Evolutionary conservation across 163 green algal species (phyloP).

Genomic region (Coccomyxa subellipsoidea): DNA sequence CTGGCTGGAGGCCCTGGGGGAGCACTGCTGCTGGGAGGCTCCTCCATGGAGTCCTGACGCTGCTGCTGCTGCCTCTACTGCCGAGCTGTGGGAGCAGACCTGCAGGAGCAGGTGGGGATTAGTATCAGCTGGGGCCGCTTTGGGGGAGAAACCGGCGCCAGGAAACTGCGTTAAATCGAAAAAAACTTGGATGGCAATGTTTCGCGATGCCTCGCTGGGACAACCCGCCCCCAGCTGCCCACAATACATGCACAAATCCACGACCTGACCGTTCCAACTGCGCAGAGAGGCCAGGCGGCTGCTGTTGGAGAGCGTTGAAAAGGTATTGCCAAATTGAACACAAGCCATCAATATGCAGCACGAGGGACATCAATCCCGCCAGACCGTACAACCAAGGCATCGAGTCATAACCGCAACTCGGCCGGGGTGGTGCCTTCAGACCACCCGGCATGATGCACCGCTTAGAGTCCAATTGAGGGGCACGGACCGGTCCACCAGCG

Average conservation of each 20-base stretch:
- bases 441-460: too few relatives aligned
- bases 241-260: too few relatives aligned
- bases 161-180: too few relatives aligned
- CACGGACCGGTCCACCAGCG: too few relatives aligned
- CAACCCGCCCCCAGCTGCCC: too few relatives aligned
- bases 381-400: neutral
- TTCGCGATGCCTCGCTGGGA: too few relatives aligned
- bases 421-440: too few relatives aligned
- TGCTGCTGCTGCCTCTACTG: neutral
- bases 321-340: neutral
- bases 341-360: neutral
- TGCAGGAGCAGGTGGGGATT: neutral
- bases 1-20: neutral
- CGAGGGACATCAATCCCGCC: neutral
- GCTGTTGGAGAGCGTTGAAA: neutral
- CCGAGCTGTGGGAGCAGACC: neutral
- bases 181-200: too few relatives aligned
- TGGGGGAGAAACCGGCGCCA: too few relatives aligned
- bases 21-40: neutral
- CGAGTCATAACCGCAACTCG: neutral
- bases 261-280: neutral
- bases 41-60: neutral
- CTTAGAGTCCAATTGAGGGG: too few relatives aligned
- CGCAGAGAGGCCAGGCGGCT: neutral
- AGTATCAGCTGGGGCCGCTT: too few relatives aligned